These are phyloP conservation scores for Bassia scoparia DNA, from an alignment of 148 eudicot species.

Conservation along the genomic window DNA sequence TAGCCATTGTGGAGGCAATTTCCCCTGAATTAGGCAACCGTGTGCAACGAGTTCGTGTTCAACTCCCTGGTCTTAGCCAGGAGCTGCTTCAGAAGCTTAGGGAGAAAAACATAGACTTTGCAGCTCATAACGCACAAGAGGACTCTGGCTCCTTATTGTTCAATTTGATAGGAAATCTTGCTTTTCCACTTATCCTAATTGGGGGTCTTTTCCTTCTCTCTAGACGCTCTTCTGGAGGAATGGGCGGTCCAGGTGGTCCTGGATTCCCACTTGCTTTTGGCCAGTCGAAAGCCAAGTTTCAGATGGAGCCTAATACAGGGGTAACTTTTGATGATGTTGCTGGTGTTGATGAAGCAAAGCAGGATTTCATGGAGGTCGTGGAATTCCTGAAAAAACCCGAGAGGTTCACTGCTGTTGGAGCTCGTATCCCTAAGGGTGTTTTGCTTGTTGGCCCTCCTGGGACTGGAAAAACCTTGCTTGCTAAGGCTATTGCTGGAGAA, in stretches of 20 bases:
- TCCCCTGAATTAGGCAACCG: constrained; percentile 97
- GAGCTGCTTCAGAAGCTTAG: constrained; percentile 97
- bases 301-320: constrained; percentile 98
- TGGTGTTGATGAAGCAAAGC: constrained; percentile 99
- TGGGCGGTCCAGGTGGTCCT: constrained; percentile 99
- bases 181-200: constrained; percentile 79
- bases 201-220: constrained; percentile 97
- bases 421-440: constrained; percentile 96
- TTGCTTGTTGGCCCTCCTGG: constrained; percentile 99
- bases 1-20: constrained; percentile 92
- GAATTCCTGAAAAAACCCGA: constrained; percentile 97
- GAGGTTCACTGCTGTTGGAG: constrained; percentile 96
- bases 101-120: constrained; percentile 92
- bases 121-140: constrained; percentile 97
- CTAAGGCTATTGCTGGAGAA: constrained; percentile 98
- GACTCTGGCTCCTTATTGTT: constrained; percentile 80
- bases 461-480: constrained; percentile 92
- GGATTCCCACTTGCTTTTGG: constrained; percentile 83
- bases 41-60: constrained; percentile 92
- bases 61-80: constrained; percentile 97
- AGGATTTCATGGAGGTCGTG: constrained; percentile 97
- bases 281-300: constrained; percentile 96
- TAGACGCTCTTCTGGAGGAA: constrained; percentile 78
- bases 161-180: constrained; percentile 89
- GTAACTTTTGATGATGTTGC: constrained; percentile 98